Conservation (phyloP, 1,284 basidiomycete genomes). For the Coriolopsis trogii region DNA sequence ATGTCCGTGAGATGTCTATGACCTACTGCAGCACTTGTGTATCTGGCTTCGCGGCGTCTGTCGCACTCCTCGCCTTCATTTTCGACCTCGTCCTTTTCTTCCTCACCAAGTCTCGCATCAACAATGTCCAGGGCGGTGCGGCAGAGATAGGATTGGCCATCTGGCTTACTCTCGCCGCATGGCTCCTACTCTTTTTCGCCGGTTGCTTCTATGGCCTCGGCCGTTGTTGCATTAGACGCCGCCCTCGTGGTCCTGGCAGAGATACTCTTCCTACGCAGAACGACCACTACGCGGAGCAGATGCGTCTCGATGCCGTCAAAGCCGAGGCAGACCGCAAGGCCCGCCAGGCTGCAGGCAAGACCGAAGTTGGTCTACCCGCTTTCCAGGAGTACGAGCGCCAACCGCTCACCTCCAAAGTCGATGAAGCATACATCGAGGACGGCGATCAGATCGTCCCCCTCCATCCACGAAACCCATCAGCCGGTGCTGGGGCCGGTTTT, state of each 20-base stretch:
- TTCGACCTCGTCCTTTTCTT: conserved; percentile 89
- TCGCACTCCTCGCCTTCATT: conserved; percentile 81
- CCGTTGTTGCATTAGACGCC: conserved; percentile 72
- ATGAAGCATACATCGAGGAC: conserved; percentile 46
- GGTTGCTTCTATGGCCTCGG: conserved; percentile 86
- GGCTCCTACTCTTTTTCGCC: conserved; percentile 81
- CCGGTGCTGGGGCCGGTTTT: conserved; percentile 24
- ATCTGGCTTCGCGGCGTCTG: conserved; percentile 74
- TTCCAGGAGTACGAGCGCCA: conserved; percentile 69
- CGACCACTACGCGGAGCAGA: conserved; percentile 54
- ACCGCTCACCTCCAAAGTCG: conserved; percentile 54
- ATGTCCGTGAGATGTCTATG: conserved; percentile 85
- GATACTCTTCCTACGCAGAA: conserved; percentile 30
- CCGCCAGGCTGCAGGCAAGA: conserved; percentile 49
- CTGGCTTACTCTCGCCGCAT: conserved; percentile 86
- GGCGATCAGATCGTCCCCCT: conserved; percentile 51
- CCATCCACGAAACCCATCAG: conserved; percentile 16
- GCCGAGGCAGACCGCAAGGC: conserved; percentile 82
- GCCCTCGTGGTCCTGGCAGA: conserved; percentile 41
- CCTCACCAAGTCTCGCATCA: conserved; percentile 78
- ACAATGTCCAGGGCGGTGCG: conserved; percentile 63
- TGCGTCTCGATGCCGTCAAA: conserved; percentile 80
- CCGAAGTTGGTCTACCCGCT: conserved; percentile 72
- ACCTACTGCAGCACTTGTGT: conserved; percentile 82
- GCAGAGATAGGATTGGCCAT: conserved; percentile 80